Evolutionary conservation across 805 yeast genomes (phyloP).

Genomic region (Metschnikowia orientalis): DNA sequence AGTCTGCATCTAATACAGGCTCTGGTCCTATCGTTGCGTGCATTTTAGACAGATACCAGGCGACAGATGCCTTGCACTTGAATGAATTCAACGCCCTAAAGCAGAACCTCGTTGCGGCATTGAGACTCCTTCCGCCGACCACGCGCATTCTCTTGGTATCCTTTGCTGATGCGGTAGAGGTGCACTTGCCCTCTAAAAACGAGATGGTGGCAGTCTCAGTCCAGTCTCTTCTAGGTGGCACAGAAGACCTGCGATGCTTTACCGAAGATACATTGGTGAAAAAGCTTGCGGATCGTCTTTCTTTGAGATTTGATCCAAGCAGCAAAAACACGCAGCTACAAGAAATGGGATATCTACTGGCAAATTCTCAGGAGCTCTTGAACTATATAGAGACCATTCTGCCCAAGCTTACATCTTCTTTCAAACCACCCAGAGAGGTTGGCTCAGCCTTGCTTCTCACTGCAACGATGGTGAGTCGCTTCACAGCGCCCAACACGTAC

Average conservation of each 20-base stretch:
- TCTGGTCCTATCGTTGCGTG: slow-evolving; percentile 16
- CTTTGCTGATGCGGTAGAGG: slow-evolving; percentile 24
- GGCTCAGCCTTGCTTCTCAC: slow-evolving; percentile 33
- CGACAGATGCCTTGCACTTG: slow-evolving; percentile 19
- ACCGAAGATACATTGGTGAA: slow-evolving; percentile 5
- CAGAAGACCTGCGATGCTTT: neutral
- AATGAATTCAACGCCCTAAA: slow-evolving; percentile 14
- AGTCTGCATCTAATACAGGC: slow-evolving; percentile 9
- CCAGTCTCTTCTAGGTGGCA: slow-evolving; percentile 1
- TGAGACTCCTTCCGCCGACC: slow-evolving; percentile 14
- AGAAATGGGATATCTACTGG: slow-evolving; percentile 6
- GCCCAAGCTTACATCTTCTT: slow-evolving; percentile 24
- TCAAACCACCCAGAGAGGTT: slow-evolving; percentile 31
- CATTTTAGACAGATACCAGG: slow-evolving; percentile 30
- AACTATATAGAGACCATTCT: slow-evolving; percentile 13
- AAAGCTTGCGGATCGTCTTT: slow-evolving; percentile 10
- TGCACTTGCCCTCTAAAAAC: slow-evolving; percentile 16
- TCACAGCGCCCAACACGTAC: slow-evolving; percentile 19
- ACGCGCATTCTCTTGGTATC: slow-evolving; percentile 24
- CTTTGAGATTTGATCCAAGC: too few relatives aligned
- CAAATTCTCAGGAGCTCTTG: slow-evolving; percentile 8
- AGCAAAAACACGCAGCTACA: too few relatives aligned
- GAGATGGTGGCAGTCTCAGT: slow-evolving; percentile 1
- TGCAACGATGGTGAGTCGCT: slow-evolving; percentile 19
- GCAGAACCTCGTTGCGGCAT: slow-evolving; percentile 13